Base-by-base conservation (phyloP, 441 rosid genomes). In the Populus hybrid region DNA sequence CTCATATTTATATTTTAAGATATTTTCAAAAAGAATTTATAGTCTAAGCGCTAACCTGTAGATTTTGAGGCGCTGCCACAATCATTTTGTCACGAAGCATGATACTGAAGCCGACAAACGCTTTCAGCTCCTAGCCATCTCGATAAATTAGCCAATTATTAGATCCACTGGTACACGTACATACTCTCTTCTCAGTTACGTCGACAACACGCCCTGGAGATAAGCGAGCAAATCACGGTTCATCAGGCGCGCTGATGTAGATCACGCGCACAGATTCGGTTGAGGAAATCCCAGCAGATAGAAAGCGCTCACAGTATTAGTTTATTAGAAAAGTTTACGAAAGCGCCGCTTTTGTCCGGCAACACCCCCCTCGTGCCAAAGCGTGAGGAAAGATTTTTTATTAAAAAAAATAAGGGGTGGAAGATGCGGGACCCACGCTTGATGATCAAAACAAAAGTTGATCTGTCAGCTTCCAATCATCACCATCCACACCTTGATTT, bases 381-480 rank as follows among this genome's bases (percentile, higher is more conserved):
- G 84, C 75, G 75, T 70, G 83, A 80, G 79, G 73, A 66, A 65
- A 73, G 72, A 57, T 69, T 73, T 67, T 75, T 76, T 36, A 26
- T 67, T 40, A 72, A 59, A 69, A 42, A 23, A 36, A 76, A 50
- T 24, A 36, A n/a, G 32, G 32, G 32, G 32, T 16, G 73, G 63
- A 59, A 77, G 42, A 23, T 0, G 57, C 2, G 81, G 88, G 87
- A 0, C 86, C 88, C 74, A 72, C 23, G 7, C 14, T 9, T 28
- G 23, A 42, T 70, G 69, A 69, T 46, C 34, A 80, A 40, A 81
- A 68, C 10, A 81, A 84, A 87, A 84, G 81, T 84, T 80, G 69
- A 78, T 83, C 79, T 84, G 90, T 91, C 88, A 78, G 3, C 76
- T 83, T 86, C 90, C 89, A 81, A 89, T 87, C 92, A 88, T 86